These are phyloP conservation scores for Leccinum variicolor DNA, from an alignment of 768 basidiomycete genomes.

Conservation along the genomic window DNA sequence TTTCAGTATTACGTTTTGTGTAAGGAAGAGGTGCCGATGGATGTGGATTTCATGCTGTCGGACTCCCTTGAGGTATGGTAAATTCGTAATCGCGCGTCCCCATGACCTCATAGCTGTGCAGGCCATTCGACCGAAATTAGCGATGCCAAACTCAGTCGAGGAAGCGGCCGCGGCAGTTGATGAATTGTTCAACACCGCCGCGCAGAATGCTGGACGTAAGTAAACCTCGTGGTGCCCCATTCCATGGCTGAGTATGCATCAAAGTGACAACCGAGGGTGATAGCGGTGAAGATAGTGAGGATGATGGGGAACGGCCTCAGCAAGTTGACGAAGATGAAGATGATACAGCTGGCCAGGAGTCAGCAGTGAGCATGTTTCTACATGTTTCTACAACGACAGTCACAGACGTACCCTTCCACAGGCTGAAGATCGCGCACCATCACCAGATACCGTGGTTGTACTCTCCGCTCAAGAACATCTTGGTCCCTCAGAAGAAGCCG, in stretches of 20 bases:
- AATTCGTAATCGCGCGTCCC: not conserved
- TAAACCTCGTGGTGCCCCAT: not conserved
- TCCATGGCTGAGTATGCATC: conserved; percentile 14
- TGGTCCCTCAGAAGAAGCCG: conserved; percentile 85
- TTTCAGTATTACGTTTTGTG: conserved; percentile 79
- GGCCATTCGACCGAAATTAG: conserved; percentile 84
- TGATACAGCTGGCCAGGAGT: conserved; percentile 45
- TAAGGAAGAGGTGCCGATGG: conserved; percentile 91
- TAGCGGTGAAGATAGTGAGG: conserved; percentile 55
- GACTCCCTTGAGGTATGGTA: conserved; percentile 84
- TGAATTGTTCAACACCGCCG: conserved; percentile 73
- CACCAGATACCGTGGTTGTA: conserved; percentile 79
- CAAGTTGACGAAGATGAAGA: conserved; percentile 66
- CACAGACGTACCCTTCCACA: not conserved
- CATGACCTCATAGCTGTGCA: conserved; percentile 27
- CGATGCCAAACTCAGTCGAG: conserved; percentile 68
- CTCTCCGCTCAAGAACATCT: conserved; percentile 68
- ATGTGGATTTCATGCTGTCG: conserved; percentile 94
- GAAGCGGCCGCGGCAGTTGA: conserved; percentile 89
- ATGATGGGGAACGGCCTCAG: conserved; percentile 36
- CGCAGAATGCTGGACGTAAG: conserved; percentile 58
- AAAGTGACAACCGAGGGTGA: conserved; percentile 36
- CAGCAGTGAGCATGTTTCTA: conserved; percentile 43
- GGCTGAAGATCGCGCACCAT: conserved; percentile 69
- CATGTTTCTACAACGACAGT: not conserved